Conservation (phyloP, 2,329 filamentous ascomycete species). For the Fusarium tanahbumbuense region DNA sequence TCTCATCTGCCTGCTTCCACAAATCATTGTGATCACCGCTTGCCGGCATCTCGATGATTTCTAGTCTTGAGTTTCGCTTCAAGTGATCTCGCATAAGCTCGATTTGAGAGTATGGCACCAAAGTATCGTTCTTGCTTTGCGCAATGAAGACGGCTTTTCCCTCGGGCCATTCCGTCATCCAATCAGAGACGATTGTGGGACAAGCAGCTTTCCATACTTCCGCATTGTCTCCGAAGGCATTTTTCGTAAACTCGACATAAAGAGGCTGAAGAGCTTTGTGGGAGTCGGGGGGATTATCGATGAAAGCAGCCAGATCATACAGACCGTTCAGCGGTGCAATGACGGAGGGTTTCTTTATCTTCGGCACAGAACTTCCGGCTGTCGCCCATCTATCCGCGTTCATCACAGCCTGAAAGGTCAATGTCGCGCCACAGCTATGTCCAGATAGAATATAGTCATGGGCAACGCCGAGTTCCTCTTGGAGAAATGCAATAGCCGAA, state of each 20-base stretch:
- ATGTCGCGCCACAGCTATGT: neutral
- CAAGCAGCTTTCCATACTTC: neutral
- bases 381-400: neutral
- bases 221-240: neutral
- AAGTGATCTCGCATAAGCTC: neutral
- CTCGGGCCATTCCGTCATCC: neutral
- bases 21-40: constrained; percentile 9
- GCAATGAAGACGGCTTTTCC: neutral
- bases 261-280: neutral
- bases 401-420: neutral
- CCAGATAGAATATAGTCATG: neutral
- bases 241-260: neutral
- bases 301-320: constrained; percentile 2
- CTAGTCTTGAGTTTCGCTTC: rapidly evolving
- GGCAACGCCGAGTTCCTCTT: neutral
- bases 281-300: neutral
- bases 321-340: constrained; percentile 2
- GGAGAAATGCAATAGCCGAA: neutral
- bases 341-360: neutral
- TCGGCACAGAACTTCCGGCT: rapidly evolving
- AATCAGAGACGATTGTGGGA: neutral
- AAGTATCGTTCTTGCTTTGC: neutral
- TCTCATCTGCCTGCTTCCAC: neutral
- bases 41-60: neutral
- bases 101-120: neutral